A percentile compares a stretch with the other conserved stretches of the same genome.
Evolutionary conservation across 176 grass and related monocot genomes (phyloP).

Genomic region (Calamus simplicifolius): DNA sequence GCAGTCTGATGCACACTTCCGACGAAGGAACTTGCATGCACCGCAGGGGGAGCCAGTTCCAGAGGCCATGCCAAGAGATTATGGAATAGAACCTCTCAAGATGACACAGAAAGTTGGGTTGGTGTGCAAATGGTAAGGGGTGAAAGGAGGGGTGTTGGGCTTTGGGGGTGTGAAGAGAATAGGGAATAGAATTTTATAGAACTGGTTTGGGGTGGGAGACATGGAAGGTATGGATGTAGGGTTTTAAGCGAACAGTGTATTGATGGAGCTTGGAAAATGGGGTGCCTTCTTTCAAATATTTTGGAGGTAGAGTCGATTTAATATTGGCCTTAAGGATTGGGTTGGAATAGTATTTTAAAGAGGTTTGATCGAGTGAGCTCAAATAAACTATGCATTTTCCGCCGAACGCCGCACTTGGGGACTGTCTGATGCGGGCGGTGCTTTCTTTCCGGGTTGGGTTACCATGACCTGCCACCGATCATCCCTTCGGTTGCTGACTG

Average conservation of each 20-base stretch:
- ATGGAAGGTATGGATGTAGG: conserved; percentile 57
- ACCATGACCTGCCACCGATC: conserved; percentile 9
- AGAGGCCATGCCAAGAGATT: conserved; percentile 18
- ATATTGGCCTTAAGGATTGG: neutral
- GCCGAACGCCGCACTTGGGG: conserved; percentile 70
- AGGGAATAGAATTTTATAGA: too few relatives aligned
- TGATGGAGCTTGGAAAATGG: conserved; percentile 40
- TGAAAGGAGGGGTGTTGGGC: neutral
- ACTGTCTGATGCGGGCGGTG: conserved; percentile 9
- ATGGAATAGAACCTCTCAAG: too few relatives aligned
- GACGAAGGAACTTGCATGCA: conserved; percentile 88
- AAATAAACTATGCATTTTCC: conserved; percentile 73
- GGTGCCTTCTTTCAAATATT: conserved; percentile 8
- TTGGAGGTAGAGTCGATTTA: neutral
- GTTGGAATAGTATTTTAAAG: conserved; percentile 26
- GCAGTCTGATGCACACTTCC: conserved; percentile 71
- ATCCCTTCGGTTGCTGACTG: neutral
- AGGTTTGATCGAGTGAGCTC: conserved; percentile 22
- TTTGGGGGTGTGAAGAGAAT: too few relatives aligned
- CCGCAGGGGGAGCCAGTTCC: conserved; percentile 71
- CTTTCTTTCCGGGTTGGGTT: conserved; percentile 14
- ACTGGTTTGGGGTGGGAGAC: conserved; percentile 11
- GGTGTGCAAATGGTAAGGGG: neutral
- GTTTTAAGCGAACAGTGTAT: conserved; percentile 68
- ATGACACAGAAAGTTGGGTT: too few relatives aligned